These are phyloP conservation scores for Micromonas pusilla DNA, from an alignment of 139 green algal genomes.

Conservation along the genomic window DNA sequence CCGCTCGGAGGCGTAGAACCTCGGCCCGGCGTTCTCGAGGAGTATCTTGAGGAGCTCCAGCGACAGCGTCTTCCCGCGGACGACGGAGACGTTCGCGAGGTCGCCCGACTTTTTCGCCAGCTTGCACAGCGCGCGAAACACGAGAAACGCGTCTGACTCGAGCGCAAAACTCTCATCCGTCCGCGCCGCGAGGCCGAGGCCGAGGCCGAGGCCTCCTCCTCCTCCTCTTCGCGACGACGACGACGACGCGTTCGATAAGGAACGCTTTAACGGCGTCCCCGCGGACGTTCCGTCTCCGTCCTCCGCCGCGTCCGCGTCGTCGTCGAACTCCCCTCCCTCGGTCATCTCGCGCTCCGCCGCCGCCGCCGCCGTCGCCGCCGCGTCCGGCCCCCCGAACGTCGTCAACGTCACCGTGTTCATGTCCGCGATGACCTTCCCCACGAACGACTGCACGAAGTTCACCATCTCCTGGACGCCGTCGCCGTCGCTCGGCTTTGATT, in stretches of 20 bases:
- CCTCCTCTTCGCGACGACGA: no score
- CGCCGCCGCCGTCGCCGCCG: background rate
- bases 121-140: slow-evolving; percentile 96
- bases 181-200: background rate
- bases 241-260: background rate
- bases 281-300: no score
- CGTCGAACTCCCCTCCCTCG: slow-evolving; percentile 3
- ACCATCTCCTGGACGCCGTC: slow-evolving; percentile 22
- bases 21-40: slow-evolving; percentile 83
- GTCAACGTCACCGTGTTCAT: background rate
- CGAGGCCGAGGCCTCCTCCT: background rate
- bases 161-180: background rate
- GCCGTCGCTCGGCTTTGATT: no score
- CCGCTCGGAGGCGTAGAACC: slow-evolving; percentile 69
- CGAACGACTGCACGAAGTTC: slow-evolving; percentile 62
- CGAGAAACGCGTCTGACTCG: slow-evolving; percentile 78
- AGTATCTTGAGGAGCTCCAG: slow-evolving; percentile 94
- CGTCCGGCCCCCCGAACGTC: background rate
- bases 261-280: no score
- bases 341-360: background rate
- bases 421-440: slow-evolving; percentile 71
- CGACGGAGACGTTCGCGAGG: slow-evolving; percentile 28
- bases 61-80: slow-evolving; percentile 58
- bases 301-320: slow-evolving; percentile 10
- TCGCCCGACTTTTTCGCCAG: slow-evolving; percentile 67